A percentile compares a stretch with the other conserved stretches of the same genome.
These are phyloP conservation scores for Fusarium coicis DNA, from an alignment of 2,329 filamentous ascomycete genomes.

Conservation along the genomic window DNA sequence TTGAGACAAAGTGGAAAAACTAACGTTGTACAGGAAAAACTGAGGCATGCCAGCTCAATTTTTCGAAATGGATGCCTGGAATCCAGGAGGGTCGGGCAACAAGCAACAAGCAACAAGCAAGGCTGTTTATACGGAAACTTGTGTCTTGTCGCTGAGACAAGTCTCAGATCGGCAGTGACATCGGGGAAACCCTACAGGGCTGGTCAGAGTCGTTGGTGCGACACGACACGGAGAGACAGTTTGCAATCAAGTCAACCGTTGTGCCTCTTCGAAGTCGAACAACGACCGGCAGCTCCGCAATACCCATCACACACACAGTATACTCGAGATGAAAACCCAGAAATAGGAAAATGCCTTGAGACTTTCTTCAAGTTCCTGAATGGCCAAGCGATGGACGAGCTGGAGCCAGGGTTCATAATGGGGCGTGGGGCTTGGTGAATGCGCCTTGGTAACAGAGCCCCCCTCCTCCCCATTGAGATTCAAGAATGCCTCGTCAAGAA, in stretches of 20 bases:
- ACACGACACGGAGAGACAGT: neutral
- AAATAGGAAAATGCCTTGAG: constrained; percentile 40
- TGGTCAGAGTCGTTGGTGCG: constrained; percentile 23
- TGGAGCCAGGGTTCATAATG: constrained; percentile 35
- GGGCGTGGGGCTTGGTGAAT: constrained; percentile 41
- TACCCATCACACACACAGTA: constrained; percentile 8
- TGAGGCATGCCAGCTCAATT: constrained; percentile 4
- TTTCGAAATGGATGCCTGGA: constrained; percentile 18
- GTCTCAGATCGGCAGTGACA: constrained; percentile 40
- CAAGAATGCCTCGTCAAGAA: constrained; percentile 42
- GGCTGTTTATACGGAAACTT: constrained; percentile 2
- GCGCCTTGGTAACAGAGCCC: constrained; percentile 41
- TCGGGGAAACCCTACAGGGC: constrained; percentile 41
- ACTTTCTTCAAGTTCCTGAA: constrained; percentile 24
- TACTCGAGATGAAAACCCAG: constrained; percentile 7
- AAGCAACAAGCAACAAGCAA: neutral
- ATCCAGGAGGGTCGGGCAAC: neutral
- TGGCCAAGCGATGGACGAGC: constrained; percentile 34
- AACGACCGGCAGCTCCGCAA: constrained; percentile 27
- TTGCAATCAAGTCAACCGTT: constrained; percentile 2
- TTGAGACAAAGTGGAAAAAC: constrained; percentile 43
- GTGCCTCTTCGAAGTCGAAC: constrained; percentile 26
- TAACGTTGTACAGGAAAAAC: constrained; percentile 4
- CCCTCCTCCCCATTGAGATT: neutral
- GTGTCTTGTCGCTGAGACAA: constrained; percentile 27